Percentiles rank a stretch among this genome's conserved stretches.
Conservation (phyloP, 2,329 filamentous ascomycete species). For the Penicillium sumatraense region DNA sequence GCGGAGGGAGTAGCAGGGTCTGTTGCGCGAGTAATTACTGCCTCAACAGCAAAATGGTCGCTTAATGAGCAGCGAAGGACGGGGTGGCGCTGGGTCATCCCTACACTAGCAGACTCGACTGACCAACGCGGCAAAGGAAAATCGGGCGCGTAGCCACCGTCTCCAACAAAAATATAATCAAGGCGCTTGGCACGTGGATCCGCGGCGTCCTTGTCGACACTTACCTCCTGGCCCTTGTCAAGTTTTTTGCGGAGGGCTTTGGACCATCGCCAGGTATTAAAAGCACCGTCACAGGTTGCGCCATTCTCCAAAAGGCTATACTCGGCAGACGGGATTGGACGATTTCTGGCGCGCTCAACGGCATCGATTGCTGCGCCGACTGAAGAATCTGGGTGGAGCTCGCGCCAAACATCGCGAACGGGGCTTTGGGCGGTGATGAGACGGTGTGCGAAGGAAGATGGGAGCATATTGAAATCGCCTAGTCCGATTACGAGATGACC, state of each 20-base stretch:
- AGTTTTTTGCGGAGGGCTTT: conserved; percentile 71
- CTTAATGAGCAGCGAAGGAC: conserved; percentile 83
- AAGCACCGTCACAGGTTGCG: conserved; percentile 79
- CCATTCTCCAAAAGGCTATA: conserved; percentile 83
- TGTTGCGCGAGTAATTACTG: conserved; percentile 64
- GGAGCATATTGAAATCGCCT: conserved; percentile 98
- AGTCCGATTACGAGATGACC: conserved; percentile 84
- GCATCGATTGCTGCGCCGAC: conserved; percentile 72
- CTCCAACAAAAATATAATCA: conserved; percentile 89
- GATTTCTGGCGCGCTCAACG: conserved; percentile 67
- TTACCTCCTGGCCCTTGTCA: conserved; percentile 65
- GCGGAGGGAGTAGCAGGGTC: not conserved
- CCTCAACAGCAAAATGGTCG: conserved; percentile 91
- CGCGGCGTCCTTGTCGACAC: conserved; percentile 66
- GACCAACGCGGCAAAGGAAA: conserved; percentile 62
- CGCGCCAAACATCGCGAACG: conserved; percentile 82
- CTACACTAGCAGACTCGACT: conserved; percentile 72
- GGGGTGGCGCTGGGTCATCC: conserved; percentile 81
- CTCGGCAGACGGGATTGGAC: conserved; percentile 73
- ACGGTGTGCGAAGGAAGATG: conserved; percentile 79
- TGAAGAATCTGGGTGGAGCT: conserved; percentile 81
- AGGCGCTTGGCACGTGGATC: conserved; percentile 83
- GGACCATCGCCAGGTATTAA: conserved; percentile 94
- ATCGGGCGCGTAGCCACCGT: conserved; percentile 46
- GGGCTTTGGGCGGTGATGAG: conserved; percentile 79